Percentiles rank a stretch among this genome's conserved stretches.
Evolutionary conservation across 2,329 filamentous ascomycete species (phyloP).

Genomic region (Geosmithia flava): DNA sequence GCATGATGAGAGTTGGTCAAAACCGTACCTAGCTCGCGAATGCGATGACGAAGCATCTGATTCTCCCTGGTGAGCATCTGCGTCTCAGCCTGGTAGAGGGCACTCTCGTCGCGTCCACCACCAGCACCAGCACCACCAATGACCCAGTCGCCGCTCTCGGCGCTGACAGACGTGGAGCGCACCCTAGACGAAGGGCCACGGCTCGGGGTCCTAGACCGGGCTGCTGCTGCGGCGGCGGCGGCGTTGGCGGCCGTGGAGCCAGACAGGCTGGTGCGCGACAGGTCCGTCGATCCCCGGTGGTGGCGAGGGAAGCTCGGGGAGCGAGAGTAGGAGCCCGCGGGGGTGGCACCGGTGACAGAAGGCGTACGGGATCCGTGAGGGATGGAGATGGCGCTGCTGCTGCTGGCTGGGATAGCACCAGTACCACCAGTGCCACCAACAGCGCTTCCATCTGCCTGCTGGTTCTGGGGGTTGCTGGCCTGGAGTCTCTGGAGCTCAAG

Average conservation of each 20-base stretch:
- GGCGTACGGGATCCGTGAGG: not conserved
- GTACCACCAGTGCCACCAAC: no score
- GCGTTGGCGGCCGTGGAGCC: not conserved
- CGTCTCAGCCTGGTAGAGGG: constrained; percentile 74
- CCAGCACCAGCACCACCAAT: constrained; percentile 20
- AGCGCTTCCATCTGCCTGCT: constrained; percentile 30
- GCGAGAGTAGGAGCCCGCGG: constrained; percentile 30
- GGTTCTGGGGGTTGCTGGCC: constrained; percentile 24
- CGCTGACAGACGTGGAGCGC: constrained; percentile 44
- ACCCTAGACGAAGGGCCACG: constrained; percentile 43
- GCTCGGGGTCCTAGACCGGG: constrained; percentile 47
- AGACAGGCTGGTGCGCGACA: constrained; percentile 37
- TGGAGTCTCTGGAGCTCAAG: constrained; percentile 53
- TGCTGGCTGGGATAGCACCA: not conserved
- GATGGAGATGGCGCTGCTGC: not conserved
- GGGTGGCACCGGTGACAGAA: constrained; percentile 23
- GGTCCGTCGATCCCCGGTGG: constrained; percentile 46
- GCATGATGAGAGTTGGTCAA: not conserved
- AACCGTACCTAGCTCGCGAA: constrained; percentile 54
- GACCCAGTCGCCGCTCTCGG: constrained; percentile 44
- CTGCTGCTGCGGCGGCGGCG: constrained; percentile 14
- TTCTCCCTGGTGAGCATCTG: constrained; percentile 69
- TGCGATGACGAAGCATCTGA: constrained; percentile 67
- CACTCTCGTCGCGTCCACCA: constrained; percentile 58
- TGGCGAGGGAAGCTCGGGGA: constrained; percentile 40